Evolutionary conservation across 768 basidiomycete species (phyloP).

Genomic region (Leccinum arenicola): DNA sequence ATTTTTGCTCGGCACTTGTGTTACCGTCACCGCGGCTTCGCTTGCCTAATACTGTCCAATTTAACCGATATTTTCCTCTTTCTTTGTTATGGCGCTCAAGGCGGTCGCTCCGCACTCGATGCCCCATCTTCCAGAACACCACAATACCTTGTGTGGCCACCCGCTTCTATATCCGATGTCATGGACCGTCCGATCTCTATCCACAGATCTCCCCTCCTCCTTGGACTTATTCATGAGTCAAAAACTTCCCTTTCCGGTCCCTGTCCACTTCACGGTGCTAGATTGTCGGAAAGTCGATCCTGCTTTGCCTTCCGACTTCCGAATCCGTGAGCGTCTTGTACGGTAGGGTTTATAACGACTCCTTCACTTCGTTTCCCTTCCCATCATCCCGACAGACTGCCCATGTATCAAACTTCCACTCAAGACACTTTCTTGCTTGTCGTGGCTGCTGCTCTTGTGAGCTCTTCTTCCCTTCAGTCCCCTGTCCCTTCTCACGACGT

Average conservation of each 20-base stretch:
- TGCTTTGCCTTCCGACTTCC: constrained; percentile 28
- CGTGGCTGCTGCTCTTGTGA: constrained; percentile 24
- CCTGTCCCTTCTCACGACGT: constrained; percentile 8
- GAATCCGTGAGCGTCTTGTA: constrained; percentile 30
- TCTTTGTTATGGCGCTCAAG: constrained; percentile 29
- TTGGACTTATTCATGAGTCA: constrained; percentile 17
- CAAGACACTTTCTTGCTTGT: constrained; percentile 22
- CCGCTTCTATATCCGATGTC: constrained; percentile 16
- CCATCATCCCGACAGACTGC: constrained; percentile 14
- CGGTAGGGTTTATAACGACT: constrained; percentile 22
- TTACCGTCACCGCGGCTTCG: constrained; percentile 38
- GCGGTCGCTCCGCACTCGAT: constrained; percentile 25
- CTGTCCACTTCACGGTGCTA: constrained; percentile 24
- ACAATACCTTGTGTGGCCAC: constrained; percentile 3
- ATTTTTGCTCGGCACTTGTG: constrained; percentile 32
- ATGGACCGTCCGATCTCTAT: constrained; percentile 16
- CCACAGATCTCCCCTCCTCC: constrained; percentile 16
- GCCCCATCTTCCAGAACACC: constrained; percentile 22
- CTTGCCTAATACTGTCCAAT: constrained; percentile 28
- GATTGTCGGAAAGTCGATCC: constrained; percentile 39
- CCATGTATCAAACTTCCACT: constrained; percentile 19
- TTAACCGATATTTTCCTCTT: constrained; percentile 33
- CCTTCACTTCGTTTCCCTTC: constrained; percentile 12
- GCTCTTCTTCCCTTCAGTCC: constrained; percentile 1
- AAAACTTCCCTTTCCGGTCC: constrained; percentile 20